Conservation (phyloP, 371 early-diverging fungal genomes). For the Lichtheimia ramosa region DNA sequence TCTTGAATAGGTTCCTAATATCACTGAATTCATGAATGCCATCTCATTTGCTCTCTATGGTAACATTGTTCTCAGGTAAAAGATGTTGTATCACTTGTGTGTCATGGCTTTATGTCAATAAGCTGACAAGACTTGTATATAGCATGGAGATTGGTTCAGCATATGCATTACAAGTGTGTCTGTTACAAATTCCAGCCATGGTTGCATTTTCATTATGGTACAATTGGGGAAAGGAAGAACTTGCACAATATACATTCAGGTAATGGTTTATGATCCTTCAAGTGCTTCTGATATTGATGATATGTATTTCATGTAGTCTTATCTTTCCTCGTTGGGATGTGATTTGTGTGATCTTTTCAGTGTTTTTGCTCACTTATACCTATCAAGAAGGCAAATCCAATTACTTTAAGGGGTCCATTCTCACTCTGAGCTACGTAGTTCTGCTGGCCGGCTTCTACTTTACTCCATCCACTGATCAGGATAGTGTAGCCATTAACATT, state of each 20-base stretch:
- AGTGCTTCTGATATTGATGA: too few species aligned
- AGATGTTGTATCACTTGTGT: not conserved
- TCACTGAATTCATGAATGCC: slow-evolving; percentile 97
- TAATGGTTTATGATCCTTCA: slow-evolving; percentile 10
- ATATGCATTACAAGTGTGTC: slow-evolving; percentile 93
- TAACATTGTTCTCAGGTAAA: slow-evolving; percentile 83
- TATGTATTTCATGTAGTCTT: slow-evolving; percentile 52
- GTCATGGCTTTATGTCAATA: not conserved
- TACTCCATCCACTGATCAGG: slow-evolving; percentile 53
- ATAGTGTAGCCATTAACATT: slow-evolving; percentile 14
- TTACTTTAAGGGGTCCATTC: slow-evolving; percentile 94
- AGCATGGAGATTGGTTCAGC: slow-evolving; percentile 96
- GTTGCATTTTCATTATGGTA: slow-evolving; percentile 82
- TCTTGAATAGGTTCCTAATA: slow-evolving; percentile 74
- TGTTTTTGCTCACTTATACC: slow-evolving; percentile 86
- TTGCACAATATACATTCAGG: slow-evolving; percentile 43
- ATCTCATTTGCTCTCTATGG: slow-evolving; percentile 92
- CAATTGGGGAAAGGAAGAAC: slow-evolving; percentile 47
- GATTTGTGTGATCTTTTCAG: slow-evolving; percentile 82
- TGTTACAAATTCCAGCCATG: slow-evolving; percentile 93
- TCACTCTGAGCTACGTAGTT: slow-evolving; percentile 82
- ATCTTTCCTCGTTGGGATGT: slow-evolving; percentile 94
- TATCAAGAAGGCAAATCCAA: slow-evolving; percentile 95
- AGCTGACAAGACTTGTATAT: not conserved
- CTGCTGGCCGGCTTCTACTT: slow-evolving; percentile 81